Conservation (phyloP, 495 filamentous ascomycete species). For the Tuber magnatum region DNA sequence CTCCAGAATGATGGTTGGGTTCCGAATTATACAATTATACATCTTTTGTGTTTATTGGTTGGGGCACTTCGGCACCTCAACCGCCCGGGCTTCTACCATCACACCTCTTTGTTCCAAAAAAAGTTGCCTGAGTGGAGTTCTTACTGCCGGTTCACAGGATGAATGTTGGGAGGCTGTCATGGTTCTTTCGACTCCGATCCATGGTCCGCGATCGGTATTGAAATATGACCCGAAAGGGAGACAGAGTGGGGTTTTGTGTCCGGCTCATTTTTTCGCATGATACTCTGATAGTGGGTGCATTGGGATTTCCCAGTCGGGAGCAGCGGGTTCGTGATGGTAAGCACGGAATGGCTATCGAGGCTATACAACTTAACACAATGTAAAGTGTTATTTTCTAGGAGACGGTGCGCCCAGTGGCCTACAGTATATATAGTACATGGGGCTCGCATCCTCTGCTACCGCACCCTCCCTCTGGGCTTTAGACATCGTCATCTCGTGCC, state of each 20-base stretch:
- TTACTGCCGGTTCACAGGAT: neutral
- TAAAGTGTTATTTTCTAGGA: neutral
- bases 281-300: neutral
- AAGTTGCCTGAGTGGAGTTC: neutral
- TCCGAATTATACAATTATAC: neutral
- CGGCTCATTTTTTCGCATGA: neutral
- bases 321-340: neutral
- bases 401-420: neutral
- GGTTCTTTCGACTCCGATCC: neutral
- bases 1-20: neutral
- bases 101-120: neutral
- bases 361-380: neutral
- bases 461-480: neutral
- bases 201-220: neutral
- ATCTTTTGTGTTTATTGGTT: neutral
- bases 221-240: neutral
- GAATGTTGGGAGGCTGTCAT: neutral
- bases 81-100: neutral
- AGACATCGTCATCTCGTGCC: neutral
- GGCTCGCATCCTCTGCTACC: neutral
- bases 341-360: neutral
- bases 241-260: neutral
- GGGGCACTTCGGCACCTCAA: neutral
- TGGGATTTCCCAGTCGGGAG: neutral
- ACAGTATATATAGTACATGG: neutral